A percentile compares a stretch with the other conserved stretches of the same genome.
Evolutionary conservation across 2,329 filamentous ascomycete species (phyloP).

Genomic region (Talaromyces sp.): DNA sequence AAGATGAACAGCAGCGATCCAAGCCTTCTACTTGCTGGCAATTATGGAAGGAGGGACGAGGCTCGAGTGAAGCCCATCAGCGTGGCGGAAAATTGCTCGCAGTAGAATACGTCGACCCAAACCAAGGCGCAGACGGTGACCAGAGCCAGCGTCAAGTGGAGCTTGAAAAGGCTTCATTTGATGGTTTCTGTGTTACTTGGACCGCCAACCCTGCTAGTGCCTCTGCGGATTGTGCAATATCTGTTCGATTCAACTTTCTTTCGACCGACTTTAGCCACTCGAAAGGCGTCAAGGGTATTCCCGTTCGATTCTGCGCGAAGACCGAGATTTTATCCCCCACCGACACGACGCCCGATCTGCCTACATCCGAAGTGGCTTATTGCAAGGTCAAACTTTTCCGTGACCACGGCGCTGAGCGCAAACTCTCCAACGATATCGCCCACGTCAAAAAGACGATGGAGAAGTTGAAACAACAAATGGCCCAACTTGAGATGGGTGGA

Average conservation of each 20-base stretch:
- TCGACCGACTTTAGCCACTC: conserved; percentile 99
- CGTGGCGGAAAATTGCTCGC: conserved; percentile 87
- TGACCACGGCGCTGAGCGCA: conserved; percentile 91
- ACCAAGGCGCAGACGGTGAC: conserved; percentile 53
- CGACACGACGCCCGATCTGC: conserved; percentile 8
- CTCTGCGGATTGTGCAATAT: conserved; percentile 72
- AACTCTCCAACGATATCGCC: conserved; percentile 87
- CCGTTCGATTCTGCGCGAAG: conserved; percentile 87
- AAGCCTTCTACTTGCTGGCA: conserved; percentile 83
- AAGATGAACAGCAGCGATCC: conserved; percentile 87
- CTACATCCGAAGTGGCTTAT: conserved; percentile 70
- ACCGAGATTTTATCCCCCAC: conserved; percentile 54
- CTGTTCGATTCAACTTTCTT: conserved; percentile 95
- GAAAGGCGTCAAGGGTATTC: conserved; percentile 96
- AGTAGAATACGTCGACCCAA: conserved; percentile 81
- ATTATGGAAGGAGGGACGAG: conserved; percentile 92
- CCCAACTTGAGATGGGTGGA: conserved; percentile 63
- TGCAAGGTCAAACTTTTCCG: conserved; percentile 97
- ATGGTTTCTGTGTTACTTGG: conserved; percentile 91
- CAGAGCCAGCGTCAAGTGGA: conserved; percentile 61
- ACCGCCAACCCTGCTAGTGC: conserved; percentile 64
- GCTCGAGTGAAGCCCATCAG: conserved; percentile 93
- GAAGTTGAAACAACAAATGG: conserved; percentile 89
- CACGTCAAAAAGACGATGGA: conserved; percentile 97
- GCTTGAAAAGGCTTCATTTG: conserved; percentile 75